Base-by-base conservation (phyloP, 129 eudicot species). In the Kitagawia praeruptora region DNA sequence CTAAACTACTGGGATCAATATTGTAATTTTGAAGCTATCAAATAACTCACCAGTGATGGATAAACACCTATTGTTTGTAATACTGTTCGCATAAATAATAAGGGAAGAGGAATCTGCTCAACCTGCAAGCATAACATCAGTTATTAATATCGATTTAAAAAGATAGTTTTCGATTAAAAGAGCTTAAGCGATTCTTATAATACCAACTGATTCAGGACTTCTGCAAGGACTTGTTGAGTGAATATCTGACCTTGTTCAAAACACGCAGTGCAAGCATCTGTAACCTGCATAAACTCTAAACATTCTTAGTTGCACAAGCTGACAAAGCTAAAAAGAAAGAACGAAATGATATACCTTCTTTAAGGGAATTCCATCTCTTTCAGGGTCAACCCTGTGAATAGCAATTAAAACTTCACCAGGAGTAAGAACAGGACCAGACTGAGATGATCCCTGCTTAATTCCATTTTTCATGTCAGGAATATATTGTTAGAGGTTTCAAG, bases 21-120 rank as follows among this genome's bases (percentile, higher is more conserved):
- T 28, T 75, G n/a, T 46, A n/a, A 47, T 19, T 27, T 5, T n/a
- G 13, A 73, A 74, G 77, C 53, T 77, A 41, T 42, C 23, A 11
- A 44, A 4, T 37, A 82, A 80, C 90, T 85, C 85, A 92, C 98
- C 97, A 96, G 81, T 70, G 96, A 79, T 19, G 99, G 99, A 83
- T 92, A 96, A 83, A 97, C 98, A 74, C 92, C 93, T 46, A 92
- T 90, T 28, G 99, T 92, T 83, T 96, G 99, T 70, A 96, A 76
- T 28, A 96, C 99, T 45, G 99, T 92, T 10, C 99, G 94, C 99
- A 96, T 96, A 83, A 96, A 96, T 70, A 92, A 80, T 85, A 96
- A 77, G 58, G 99, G 99, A 71, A 92, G 98, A 83, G 99, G 99
- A 90, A 88, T 96, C 79, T 92, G 98, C 83, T 96, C 99, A 82